These are phyloP conservation scores for Podospora pseudopauciseta DNA, from an alignment of 495 filamentous ascomycete genomes.

Conservation along the genomic window DNA sequence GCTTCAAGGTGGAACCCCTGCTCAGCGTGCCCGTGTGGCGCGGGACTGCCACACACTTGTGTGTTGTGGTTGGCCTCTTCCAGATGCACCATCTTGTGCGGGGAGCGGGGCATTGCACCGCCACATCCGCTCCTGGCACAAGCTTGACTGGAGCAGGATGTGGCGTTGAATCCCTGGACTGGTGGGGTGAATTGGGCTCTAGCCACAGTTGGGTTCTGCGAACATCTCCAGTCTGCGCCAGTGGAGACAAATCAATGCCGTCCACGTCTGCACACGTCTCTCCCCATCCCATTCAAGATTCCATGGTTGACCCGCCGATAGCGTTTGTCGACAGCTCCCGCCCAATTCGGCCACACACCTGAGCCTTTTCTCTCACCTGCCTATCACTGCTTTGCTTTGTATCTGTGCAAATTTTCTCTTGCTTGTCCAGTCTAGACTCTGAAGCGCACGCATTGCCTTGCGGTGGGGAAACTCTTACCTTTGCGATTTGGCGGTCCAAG, in stretches of 20 bases:
- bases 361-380: neutral
- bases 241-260: conserved; percentile 28
- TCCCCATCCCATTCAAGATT: neutral
- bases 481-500: neutral
- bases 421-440: neutral
- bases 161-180: neutral
- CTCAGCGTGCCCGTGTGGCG: neutral
- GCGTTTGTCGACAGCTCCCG: conserved; percentile 9
- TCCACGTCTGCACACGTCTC: conserved; percentile 29
- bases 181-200: neutral
- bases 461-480: conserved; percentile 9
- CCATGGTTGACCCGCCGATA: neutral
- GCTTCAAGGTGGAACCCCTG: conserved; percentile 3
- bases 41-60: neutral
- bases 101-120: neutral
- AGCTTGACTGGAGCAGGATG: neutral
- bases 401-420: conserved; percentile 1
- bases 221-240: neutral
- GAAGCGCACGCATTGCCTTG: conserved; percentile 5
- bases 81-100: conserved; percentile 8
- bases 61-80: neutral
- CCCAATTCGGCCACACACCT: neutral
- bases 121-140: conserved; percentile 13
- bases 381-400: neutral
- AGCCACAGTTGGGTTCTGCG: neutral